These are phyloP conservation scores for Mucor saturninus DNA, from an alignment of 371 early-diverging fungal genomes.

Conservation along the genomic window DNA sequence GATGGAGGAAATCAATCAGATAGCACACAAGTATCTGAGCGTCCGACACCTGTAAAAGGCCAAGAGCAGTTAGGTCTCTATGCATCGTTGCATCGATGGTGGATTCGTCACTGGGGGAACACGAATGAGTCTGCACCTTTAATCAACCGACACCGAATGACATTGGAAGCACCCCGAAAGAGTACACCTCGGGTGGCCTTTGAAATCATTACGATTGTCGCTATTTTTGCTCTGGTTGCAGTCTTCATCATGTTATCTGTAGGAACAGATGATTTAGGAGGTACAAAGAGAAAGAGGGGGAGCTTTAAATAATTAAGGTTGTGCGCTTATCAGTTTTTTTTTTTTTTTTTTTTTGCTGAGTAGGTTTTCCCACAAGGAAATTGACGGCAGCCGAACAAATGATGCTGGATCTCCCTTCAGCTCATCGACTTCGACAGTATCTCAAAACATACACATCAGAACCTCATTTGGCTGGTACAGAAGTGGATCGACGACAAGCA, in stretches of 20 bases:
- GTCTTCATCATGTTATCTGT: slow-evolving; percentile 14
- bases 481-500: slow-evolving; percentile 54
- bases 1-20: slow-evolving; percentile 2
- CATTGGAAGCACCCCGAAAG: slow-evolving; percentile 41
- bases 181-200: slow-evolving; percentile 26
- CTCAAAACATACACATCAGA: slow-evolving; percentile 52
- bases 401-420: slow-evolving; percentile 29
- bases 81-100: slow-evolving; percentile 17
- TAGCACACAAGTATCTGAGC: not conserved
- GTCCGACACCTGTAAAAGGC: not conserved
- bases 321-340: not conserved
- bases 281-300: not conserved
- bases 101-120: not conserved
- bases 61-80: not conserved
- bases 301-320: not conserved
- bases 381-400: slow-evolving; percentile 23
- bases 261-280: slow-evolving; percentile 11
- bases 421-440: slow-evolving; percentile 16
- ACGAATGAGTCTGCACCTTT: slow-evolving; percentile 36
- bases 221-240: slow-evolving; percentile 25
- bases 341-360: too few species aligned
- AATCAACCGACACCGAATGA: slow-evolving; percentile 43
- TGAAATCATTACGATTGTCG: slow-evolving; percentile 26
- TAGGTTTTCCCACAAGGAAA: slow-evolving; percentile 23
- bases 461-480: slow-evolving; percentile 61